These are phyloP conservation scores for Juncus inflexus DNA, from an alignment of 176 grass and related monocot species.

Conservation along the genomic window DNA sequence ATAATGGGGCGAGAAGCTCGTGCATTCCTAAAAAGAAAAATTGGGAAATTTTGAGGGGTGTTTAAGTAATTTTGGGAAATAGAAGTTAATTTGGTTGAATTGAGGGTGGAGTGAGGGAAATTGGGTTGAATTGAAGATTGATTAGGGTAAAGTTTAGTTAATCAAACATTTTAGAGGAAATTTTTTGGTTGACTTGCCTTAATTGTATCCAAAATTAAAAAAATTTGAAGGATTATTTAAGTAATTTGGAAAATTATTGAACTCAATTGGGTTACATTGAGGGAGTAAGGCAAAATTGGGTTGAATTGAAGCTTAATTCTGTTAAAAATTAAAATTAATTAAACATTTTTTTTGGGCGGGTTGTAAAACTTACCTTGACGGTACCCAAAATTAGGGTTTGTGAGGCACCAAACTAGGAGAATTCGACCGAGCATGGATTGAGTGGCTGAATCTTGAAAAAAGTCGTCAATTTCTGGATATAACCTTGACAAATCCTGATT, in stretches of 20 bases:
- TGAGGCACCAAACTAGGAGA: constrained; percentile 92
- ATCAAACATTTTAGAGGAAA: neutral
- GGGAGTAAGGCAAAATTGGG: neutral
- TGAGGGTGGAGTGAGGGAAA: neutral
- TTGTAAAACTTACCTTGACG: constrained; percentile 57
- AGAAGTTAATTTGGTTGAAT: neutral
- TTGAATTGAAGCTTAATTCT: neutral
- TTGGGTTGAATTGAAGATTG: neutral
- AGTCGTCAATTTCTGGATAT: constrained; percentile 78
- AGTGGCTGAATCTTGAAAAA: constrained; percentile 68
- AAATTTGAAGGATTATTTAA: neutral
- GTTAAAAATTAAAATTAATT: constrained; percentile 1
- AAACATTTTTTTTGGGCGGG: neutral
- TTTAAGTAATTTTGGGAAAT: constrained; percentile 25
- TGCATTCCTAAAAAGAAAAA: constrained; percentile 78
- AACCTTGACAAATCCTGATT: constrained; percentile 86
- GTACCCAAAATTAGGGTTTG: constrained; percentile 87
- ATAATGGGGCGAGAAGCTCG: constrained; percentile 93
- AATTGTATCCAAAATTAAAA: constrained; percentile 51
- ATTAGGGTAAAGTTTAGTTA: constrained; percentile 2
- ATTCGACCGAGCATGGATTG: constrained; percentile 86
- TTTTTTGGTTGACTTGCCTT: too few species aligned
- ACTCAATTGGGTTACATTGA: neutral
- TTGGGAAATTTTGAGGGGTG: constrained; percentile 2
- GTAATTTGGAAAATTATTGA: neutral